Conservation (phyloP, 2,329 filamentous ascomycete species). For the Beauveria brongniartii region DNA sequence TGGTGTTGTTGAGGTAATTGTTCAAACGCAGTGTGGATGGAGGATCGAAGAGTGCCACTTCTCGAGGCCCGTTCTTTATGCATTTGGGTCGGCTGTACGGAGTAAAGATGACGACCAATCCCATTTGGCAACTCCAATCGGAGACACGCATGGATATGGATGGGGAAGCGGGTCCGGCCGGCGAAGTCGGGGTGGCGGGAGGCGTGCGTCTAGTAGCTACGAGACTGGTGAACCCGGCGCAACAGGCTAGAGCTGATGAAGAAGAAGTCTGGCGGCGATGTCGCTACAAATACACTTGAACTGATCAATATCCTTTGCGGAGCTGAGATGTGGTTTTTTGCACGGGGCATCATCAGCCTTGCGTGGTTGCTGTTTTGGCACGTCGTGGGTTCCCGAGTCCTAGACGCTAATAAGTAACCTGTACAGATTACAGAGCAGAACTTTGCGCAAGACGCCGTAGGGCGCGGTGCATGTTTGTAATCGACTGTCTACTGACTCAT, state of each 20-base stretch:
- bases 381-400: neutral
- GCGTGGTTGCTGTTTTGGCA: neutral
- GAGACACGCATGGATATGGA: neutral
- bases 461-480: neutral
- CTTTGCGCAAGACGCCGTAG: neutral
- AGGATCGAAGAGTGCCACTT: neutral
- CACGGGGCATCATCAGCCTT: neutral
- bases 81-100: neutral
- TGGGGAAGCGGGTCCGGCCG: conserved; percentile 10
- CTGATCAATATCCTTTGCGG: no score
- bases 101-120: neutral
- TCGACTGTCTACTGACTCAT: neutral
- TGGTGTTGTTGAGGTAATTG: neutral
- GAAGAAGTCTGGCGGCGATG: neutral
- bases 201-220: conserved; percentile 5
- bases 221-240: neutral
- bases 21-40: neutral
- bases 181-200: conserved; percentile 4
- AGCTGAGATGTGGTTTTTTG: no score
- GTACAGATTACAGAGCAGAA: no score
- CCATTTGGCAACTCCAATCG: neutral
- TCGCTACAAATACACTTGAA: no score
- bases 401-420: neutral
- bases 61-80: neutral
- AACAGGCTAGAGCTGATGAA: neutral